Base-by-base conservation (phyloP, 2,329 filamentous ascomycete species). In the Colletotrichum camelliae region DNA sequence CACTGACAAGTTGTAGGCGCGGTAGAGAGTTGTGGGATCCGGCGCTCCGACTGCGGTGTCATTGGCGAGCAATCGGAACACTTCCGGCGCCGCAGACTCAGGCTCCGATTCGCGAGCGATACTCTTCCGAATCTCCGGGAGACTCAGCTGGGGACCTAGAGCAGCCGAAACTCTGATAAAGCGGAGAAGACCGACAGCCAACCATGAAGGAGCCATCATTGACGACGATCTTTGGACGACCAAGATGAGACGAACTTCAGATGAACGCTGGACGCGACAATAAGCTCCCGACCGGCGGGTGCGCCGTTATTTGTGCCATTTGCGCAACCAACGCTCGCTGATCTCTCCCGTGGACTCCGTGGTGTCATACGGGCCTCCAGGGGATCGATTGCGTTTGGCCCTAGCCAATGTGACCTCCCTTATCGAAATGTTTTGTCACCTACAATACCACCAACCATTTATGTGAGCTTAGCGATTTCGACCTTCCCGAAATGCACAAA, bases 1-100 rank as follows among this genome's bases (percentile, higher is more conserved):
- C 2, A 90, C 88, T 9, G 81, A 81, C 39, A 89, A 80, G 62
- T 83, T 86, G 79, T 85, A 83, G 8, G 82, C 83, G 8, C 83
- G 83, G 77, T 87, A 88, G 7, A 76, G 72, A 1, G 31, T 71
- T 4, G 48, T n/a, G 3, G 74, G 74, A 39, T 76, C 27, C 2
- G 70, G 74, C 21, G 74, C 71, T 5, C 66, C 72, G 1, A 64
- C 33, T 3, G 7, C 29, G 2, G 43, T 37, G 24, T 58, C 57
- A n/a, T 64, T 72, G 13, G 57, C 43, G 9, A 24, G 39, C 29
- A 74, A 8, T 7, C 35, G 70, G 35, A 65, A 31, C 6, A 24
- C 27, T 7, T 29, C 43, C 13, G 74, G 21, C 7, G 13, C 37
- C 7, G 58, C 57, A 10, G 27, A 7, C 37, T 66, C 21, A 12